Evolutionary conservation across 2,329 filamentous ascomycete species (phyloP).

Genomic region (Aspergillus texensis): DNA sequence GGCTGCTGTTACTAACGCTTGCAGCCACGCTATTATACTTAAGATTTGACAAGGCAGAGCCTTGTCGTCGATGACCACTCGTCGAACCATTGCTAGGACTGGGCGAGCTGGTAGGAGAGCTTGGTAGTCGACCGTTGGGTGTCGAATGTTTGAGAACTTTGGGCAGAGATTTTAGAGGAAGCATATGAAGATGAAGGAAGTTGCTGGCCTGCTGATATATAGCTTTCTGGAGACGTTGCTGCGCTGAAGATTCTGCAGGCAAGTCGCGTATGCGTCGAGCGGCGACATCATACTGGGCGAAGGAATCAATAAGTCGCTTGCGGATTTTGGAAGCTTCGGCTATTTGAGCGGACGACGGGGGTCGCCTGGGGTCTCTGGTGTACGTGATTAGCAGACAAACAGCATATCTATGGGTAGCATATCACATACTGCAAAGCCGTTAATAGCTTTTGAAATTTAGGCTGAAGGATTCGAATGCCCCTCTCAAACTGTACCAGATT

Average conservation of each 20-base stretch:
- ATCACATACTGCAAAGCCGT: slow-evolving; percentile 64
- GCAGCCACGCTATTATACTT: slow-evolving; percentile 57
- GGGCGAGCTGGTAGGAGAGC: slow-evolving; percentile 25
- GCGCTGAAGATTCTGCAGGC: slow-evolving; percentile 70
- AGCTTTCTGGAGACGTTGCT: slow-evolving; percentile 74
- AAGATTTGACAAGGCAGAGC: slow-evolving; percentile 59
- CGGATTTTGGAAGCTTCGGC: slow-evolving; percentile 85
- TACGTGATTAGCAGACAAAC: not conserved
- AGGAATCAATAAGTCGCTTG: slow-evolving; percentile 86
- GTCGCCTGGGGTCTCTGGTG: slow-evolving; percentile 61
- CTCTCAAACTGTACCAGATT: slow-evolving; percentile 85
- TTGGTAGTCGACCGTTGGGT: slow-evolving; percentile 48
- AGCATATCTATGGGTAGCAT: not conserved
- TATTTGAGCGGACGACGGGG: slow-evolving; percentile 70
- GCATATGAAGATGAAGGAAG: slow-evolving; percentile 88
- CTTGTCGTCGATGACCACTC: slow-evolving; percentile 33
- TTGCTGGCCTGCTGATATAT: slow-evolving; percentile 80
- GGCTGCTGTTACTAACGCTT: slow-evolving; percentile 53
- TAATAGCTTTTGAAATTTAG: slow-evolving; percentile 80
- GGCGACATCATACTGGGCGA: slow-evolving; percentile 82
- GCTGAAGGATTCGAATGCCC: slow-evolving; percentile 79
- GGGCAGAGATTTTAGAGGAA: slow-evolving; percentile 77
- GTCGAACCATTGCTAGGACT: slow-evolving; percentile 26
- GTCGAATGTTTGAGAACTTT: slow-evolving; percentile 66
- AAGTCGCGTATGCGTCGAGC: slow-evolving; percentile 81